These are phyloP conservation scores for Penicillium steckii DNA, from an alignment of 495 filamentous ascomycete genomes.

Conservation along the genomic window DNA sequence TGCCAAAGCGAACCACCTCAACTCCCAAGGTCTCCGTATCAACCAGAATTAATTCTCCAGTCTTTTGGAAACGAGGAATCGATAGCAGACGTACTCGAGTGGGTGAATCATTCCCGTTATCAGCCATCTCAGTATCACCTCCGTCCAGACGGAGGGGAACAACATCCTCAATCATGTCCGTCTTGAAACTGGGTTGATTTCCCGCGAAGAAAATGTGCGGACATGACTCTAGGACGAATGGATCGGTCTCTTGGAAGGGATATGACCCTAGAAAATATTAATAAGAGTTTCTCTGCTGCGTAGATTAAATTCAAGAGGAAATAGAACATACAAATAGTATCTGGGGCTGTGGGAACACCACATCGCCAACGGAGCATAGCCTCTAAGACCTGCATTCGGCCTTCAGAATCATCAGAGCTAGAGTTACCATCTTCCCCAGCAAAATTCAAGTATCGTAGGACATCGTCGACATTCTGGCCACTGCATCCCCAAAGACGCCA, in stretches of 20 bases:
- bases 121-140: conserved; percentile 44
- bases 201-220: conserved; percentile 92
- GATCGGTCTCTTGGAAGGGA: conserved; percentile 89
- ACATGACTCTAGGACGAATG: conserved; percentile 77
- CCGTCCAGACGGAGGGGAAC: conserved; percentile 33
- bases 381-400: conserved; percentile 84
- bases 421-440: conserved; percentile 25
- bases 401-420: conserved; percentile 53
- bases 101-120: conserved; percentile 41
- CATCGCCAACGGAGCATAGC: conserved; percentile 87
- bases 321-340: conserved; percentile 79
- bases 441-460: conserved; percentile 78
- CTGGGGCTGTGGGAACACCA: conserved; percentile 91
- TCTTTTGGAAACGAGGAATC: conserved; percentile 78
- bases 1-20: conserved; percentile 65
- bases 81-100: conserved; percentile 73
- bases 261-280: conserved; percentile 69
- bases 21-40: conserved; percentile 82
- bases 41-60: conserved; percentile 78
- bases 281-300: conserved; percentile 1
- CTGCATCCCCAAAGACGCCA: conserved; percentile 80
- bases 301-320: not conserved
- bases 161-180: conserved; percentile 62
- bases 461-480: conserved; percentile 91
- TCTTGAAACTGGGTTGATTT: conserved; percentile 82